Conservation (phyloP, 2,329 filamentous ascomycete genomes). For the Diaporthe citrichinensis region DNA sequence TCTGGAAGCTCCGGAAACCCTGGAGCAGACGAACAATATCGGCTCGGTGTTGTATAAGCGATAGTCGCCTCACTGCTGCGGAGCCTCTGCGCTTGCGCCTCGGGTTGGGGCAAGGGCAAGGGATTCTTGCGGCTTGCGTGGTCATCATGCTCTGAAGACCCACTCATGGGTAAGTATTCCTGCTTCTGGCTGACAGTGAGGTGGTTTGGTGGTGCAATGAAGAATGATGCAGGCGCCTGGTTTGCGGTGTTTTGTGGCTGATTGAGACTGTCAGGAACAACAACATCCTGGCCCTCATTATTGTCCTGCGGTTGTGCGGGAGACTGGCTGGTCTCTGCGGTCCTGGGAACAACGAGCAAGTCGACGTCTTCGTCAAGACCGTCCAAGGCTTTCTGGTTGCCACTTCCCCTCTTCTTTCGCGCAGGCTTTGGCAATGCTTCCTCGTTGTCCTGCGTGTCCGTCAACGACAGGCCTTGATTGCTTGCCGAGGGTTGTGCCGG, state of each 20-base stretch:
- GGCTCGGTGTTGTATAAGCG: constrained; percentile 54
- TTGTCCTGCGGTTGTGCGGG: constrained; percentile 37
- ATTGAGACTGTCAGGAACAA: constrained; percentile 35
- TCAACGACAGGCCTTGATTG: background rate
- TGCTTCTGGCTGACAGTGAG: constrained; percentile 56
- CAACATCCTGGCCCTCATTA: constrained; percentile 20
- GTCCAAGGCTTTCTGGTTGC: background rate
- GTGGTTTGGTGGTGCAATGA: constrained; percentile 50
- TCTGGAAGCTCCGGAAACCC: constrained; percentile 28
- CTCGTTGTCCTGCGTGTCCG: background rate
- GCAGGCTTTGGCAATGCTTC: constrained; percentile 33
- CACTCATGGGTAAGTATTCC: constrained; percentile 51
- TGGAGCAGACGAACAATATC: constrained; percentile 45
- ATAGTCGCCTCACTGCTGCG: constrained; percentile 52
- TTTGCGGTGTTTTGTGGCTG: background rate
- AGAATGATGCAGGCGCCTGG: constrained; percentile 46
- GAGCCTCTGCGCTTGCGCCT: constrained; percentile 41
- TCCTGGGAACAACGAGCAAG: constrained; percentile 43
- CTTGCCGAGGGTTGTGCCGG: constrained; percentile 10
- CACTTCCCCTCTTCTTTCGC: constrained; percentile 32
- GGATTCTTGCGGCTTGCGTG: constrained; percentile 37
- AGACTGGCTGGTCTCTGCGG: constrained; percentile 32
- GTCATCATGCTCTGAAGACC: constrained; percentile 43
- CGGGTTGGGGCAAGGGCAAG: constrained; percentile 33
- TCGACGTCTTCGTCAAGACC: constrained; percentile 44